phyloP scores from a whole-genome alignment of 805 yeast genomes.

The Candida ovalis region DNA sequence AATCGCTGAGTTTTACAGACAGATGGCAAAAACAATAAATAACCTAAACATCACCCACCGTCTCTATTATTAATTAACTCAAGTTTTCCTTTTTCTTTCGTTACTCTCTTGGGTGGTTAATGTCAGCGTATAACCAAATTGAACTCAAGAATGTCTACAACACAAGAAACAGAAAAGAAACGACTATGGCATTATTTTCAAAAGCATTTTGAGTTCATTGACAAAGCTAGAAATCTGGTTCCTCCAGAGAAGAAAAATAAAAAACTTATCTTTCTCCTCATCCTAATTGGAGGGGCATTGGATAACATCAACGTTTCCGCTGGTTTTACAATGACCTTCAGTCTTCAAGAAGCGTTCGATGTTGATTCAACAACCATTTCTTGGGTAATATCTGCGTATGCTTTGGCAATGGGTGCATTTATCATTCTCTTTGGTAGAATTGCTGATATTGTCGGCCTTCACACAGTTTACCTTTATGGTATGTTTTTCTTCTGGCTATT shows the following conservation, averaged over 20 bases:
- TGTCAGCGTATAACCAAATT: too few relatives aligned
- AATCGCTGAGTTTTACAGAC: too few relatives aligned
- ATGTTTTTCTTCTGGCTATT: constrained; percentile 14
- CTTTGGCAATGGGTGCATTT: constrained; percentile 42
- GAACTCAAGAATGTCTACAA: too few relatives aligned
- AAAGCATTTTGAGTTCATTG: too few relatives aligned
- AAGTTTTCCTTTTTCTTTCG: too few relatives aligned
- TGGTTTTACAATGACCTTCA: constrained; percentile 18
- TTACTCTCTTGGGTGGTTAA: too few relatives aligned
- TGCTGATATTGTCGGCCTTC: constrained; percentile 40
- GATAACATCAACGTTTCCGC: constrained; percentile 28
- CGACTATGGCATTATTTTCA: too few relatives aligned
- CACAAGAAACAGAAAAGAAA: too few relatives aligned
- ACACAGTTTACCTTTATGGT: constrained; percentile 27
- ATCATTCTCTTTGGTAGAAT: constrained; percentile 40
- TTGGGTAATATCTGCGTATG: constrained; percentile 43
- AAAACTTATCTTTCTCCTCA: constrained; percentile 9
- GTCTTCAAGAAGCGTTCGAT: constrained; percentile 35
- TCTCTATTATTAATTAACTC: too few relatives aligned
- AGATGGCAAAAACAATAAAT: too few relatives aligned
- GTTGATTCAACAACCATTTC: constrained; percentile 32
- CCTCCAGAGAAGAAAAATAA: constrained; percentile 17
- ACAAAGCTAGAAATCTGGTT: constrained; percentile 13
- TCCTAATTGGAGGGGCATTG: constrained; percentile 13
- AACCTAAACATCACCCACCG: too few relatives aligned